Conservation (phyloP, 2,329 filamentous ascomycete species). For the Periglandula ipomoeae region DNA sequence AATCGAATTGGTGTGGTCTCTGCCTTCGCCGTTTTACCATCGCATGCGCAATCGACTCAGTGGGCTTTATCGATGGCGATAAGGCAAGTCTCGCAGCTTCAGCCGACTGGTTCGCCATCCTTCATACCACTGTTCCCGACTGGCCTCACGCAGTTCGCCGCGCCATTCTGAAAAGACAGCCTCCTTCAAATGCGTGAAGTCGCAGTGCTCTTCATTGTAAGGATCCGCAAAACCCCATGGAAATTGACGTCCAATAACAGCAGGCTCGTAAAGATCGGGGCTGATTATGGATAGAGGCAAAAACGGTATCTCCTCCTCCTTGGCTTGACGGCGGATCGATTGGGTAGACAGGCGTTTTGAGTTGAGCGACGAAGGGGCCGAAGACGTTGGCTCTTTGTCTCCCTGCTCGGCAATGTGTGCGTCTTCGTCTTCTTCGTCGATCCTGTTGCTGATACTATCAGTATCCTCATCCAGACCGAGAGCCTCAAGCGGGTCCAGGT, state of each 20-base stretch:
- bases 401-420: slow-evolving; percentile 18
- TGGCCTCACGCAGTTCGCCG: slow-evolving; percentile 79
- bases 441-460: slow-evolving; percentile 45
- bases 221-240: slow-evolving; percentile 97
- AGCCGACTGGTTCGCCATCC: slow-evolving; percentile 75
- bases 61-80: slow-evolving; percentile 23
- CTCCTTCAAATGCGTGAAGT: slow-evolving; percentile 85
- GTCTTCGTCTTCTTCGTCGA: slow-evolving; percentile 43
- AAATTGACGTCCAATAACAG: slow-evolving; percentile 74
- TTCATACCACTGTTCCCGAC: slow-evolving; percentile 90
- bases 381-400: slow-evolving; percentile 17
- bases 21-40: neutral
- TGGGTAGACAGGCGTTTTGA: slow-evolving; percentile 37
- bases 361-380: slow-evolving; percentile 25
- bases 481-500: slow-evolving; percentile 79
- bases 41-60: neutral
- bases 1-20: neutral
- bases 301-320: slow-evolving; percentile 52
- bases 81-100: slow-evolving; percentile 41
- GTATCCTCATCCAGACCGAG: slow-evolving; percentile 74
- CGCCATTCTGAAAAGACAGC: slow-evolving; percentile 92
- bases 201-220: slow-evolving; percentile 83
- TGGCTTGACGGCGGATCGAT: slow-evolving; percentile 34
- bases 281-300: slow-evolving; percentile 89
- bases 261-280: slow-evolving; percentile 81